phyloP scores from a whole-genome alignment of 345 rosid genomes.

The Brassica cretica region DNA sequence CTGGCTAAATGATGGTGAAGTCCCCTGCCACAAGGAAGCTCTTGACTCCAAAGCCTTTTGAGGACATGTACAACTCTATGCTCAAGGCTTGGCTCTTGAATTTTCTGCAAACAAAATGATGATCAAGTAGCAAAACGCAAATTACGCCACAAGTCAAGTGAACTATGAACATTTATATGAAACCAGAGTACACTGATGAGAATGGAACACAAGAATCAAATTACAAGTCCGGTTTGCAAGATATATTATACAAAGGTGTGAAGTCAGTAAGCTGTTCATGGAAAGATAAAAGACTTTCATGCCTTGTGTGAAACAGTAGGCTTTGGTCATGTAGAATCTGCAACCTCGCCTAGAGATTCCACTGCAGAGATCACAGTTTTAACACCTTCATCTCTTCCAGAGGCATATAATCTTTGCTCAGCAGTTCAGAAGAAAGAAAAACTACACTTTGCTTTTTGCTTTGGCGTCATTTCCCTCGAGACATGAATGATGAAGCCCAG shows the following conservation, averaged over 20 bases:
- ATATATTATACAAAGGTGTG: constrained; percentile 18
- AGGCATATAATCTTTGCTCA: not conserved
- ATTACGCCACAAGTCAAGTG: constrained; percentile 8
- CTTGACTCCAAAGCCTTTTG: constrained; percentile 24
- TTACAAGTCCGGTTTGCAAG: constrained; percentile 25
- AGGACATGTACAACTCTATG: not conserved
- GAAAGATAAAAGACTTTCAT: no score
- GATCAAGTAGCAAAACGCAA: constrained; percentile 5
- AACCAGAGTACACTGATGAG: not conserved
- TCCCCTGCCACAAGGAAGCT: constrained; percentile 69
- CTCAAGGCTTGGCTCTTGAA: constrained; percentile 6
- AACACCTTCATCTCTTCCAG: not conserved
- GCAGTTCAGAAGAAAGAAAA: not conserved
- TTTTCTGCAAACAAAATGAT: constrained; percentile 9
- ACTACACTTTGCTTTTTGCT: not conserved
- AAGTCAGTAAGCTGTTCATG: not conserved
- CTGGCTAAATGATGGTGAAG: constrained; percentile 39
- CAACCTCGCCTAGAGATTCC: not conserved
- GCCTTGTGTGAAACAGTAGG: no score
- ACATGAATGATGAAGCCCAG: constrained; percentile 78
- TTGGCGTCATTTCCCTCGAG: constrained; percentile 49
- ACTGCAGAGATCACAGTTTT: not conserved
- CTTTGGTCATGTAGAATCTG: not conserved
- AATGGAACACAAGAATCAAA: constrained; percentile 23
- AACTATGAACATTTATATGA: not conserved